Conservation (phyloP, 208 protist genomes). For the Acanthamoeba quina region DNA sequence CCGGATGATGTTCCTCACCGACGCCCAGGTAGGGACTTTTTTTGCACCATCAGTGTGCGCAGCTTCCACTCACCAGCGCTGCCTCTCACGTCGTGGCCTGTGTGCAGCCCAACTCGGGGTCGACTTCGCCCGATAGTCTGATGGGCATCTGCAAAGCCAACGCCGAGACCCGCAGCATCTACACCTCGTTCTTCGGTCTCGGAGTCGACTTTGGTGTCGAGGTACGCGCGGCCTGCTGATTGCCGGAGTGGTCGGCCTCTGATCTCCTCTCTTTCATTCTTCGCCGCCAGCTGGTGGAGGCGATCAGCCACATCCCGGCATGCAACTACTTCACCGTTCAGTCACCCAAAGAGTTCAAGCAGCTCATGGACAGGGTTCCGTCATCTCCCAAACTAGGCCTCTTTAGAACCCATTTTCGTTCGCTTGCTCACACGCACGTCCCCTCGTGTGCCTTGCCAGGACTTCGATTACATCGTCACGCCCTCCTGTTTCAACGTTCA, state of each 20-base stretch:
- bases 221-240: neutral
- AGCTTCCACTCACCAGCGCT: neutral
- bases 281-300: neutral
- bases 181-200: conserved; percentile 16
- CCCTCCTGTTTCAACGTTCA: neutral
- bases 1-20: neutral
- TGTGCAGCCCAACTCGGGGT: neutral
- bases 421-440: too few relatives aligned
- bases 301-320: neutral
- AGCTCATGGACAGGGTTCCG: neutral
- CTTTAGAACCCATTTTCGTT: neutral
- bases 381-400: neutral
- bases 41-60: too few relatives aligned
- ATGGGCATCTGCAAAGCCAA: neutral
- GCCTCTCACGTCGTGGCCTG: neutral
- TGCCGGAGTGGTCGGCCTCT: neutral
- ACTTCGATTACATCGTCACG: conserved; percentile 16
- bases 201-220: neutral
- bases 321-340: conserved; percentile 7
- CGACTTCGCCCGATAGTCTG: neutral
- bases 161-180: neutral
- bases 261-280: too few relatives aligned
- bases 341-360: conserved; percentile 16
- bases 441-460: neutral
- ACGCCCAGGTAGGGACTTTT: neutral